phyloP scores from a whole-genome alignment of 768 basidiomycete species.

The Naganishia antarctica region DNA sequence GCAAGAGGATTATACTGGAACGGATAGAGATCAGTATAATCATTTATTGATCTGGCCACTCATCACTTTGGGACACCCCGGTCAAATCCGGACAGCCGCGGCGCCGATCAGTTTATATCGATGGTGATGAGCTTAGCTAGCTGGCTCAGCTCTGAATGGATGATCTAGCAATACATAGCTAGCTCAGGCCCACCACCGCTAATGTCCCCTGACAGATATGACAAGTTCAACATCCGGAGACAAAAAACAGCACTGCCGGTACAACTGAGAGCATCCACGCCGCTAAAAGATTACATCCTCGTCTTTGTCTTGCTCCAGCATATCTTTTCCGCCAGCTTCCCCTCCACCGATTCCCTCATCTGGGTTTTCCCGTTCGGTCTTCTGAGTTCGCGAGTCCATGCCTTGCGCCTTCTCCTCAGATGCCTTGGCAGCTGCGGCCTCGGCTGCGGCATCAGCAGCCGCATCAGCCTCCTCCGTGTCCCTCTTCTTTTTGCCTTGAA shows the following conservation, averaged over 20 bases:
- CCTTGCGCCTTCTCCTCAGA: conserved; percentile 20
- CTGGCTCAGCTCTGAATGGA: too few species aligned
- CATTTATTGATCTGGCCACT: too few species aligned
- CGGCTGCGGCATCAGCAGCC: conserved; percentile 24
- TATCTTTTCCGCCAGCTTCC: conserved; percentile 52
- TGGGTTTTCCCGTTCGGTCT: conserved; percentile 40
- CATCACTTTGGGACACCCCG: too few species aligned
- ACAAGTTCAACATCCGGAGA: neutral
- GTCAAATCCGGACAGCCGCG: too few species aligned
- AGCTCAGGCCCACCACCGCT: too few species aligned
- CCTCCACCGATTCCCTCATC: conserved; percentile 50
- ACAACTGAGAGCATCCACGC: neutral
- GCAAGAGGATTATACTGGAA: too few species aligned
- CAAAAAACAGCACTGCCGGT: neutral
- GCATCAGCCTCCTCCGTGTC: conserved; percentile 56
- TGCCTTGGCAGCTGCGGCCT: conserved; percentile 40
- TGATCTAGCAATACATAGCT: too few species aligned
- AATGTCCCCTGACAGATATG: too few species aligned
- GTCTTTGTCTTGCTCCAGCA: conserved; percentile 75
- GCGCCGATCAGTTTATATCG: too few species aligned
- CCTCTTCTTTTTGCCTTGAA: conserved; percentile 94
- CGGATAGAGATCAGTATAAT: too few species aligned
- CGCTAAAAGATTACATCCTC: conserved; percentile 82
- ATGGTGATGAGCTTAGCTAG: too few species aligned
- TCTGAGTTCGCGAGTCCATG: conserved; percentile 21